Conservation (phyloP, 768 basidiomycete species). For the Pulveroboletus sp. region DNA sequence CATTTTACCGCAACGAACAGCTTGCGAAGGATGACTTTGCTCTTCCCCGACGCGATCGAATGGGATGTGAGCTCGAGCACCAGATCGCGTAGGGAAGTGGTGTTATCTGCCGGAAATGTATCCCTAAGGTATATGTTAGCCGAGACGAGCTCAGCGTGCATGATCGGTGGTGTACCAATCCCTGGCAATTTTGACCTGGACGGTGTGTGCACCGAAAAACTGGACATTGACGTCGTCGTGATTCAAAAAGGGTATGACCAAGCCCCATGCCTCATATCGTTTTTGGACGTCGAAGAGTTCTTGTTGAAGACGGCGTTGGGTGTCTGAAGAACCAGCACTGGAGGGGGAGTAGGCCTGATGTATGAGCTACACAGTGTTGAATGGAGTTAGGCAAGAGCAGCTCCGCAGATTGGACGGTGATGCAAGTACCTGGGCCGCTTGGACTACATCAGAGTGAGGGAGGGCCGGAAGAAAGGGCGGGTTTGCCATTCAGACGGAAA, state of each 20-base stretch:
- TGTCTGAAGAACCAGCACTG: constrained; percentile 48
- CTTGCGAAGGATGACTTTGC: constrained; percentile 76
- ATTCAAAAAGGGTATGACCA: constrained; percentile 71
- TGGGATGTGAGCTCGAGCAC: constrained; percentile 67
- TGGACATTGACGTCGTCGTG: constrained; percentile 77
- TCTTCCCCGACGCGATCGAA: constrained; percentile 52
- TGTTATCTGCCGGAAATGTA: constrained; percentile 61
- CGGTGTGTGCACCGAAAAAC: constrained; percentile 93
- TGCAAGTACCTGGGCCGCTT: constrained; percentile 53
- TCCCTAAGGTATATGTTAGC: constrained; percentile 47
- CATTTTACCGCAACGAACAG: constrained; percentile 73
- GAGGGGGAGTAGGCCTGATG: constrained; percentile 59
- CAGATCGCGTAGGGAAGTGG: constrained; percentile 54
- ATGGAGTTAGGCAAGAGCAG: constrained; percentile 7
- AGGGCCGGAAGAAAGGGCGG: constrained; percentile 49
- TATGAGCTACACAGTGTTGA: constrained; percentile 48
- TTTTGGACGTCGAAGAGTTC: constrained; percentile 77
- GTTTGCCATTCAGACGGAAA: constrained; percentile 15
- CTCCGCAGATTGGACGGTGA: constrained; percentile 10
- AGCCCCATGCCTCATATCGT: constrained; percentile 75
- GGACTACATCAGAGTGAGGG: constrained; percentile 48
- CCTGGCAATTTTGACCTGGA: constrained; percentile 88
- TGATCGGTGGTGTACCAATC: constrained; percentile 62
- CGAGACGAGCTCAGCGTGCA: not conserved
- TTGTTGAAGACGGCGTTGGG: constrained; percentile 59